Conservation (phyloP, 2,329 filamentous ascomycete species). For the Waltergamsia citrina region DNA sequence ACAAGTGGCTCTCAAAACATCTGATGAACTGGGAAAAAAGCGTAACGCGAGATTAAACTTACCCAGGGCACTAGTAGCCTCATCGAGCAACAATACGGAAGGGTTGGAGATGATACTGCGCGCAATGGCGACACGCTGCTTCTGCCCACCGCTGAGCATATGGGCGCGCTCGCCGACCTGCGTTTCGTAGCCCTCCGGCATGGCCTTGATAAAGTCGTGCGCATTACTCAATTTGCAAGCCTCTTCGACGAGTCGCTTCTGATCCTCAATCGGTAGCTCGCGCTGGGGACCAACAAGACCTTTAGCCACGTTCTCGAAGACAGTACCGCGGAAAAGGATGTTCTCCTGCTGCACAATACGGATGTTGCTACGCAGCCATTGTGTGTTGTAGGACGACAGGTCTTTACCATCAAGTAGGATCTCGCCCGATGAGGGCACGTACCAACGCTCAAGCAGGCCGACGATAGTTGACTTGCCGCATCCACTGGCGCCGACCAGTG, state of each 20-base stretch:
- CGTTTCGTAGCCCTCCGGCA: no score
- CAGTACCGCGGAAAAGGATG: conserved; percentile 79
- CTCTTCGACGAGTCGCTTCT: no score
- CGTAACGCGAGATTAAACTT: not conserved
- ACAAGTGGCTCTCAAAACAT: no score
- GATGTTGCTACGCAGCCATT: conserved; percentile 88
- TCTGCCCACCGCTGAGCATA: no score
- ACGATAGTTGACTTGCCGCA: conserved; percentile 67
- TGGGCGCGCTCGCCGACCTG: no score
- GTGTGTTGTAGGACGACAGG: conserved; percentile 71
- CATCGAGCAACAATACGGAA: no score
- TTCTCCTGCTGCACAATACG: conserved; percentile 90
- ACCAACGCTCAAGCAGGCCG: conserved; percentile 3
- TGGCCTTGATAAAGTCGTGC: no score
- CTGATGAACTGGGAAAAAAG: no score
- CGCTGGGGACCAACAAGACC: conserved; percentile 78
- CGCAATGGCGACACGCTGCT: no score
- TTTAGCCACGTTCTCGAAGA: conserved; percentile 82
- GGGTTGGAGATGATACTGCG: no score
- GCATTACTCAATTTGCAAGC: no score
- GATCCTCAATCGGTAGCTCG: conserved; percentile 51
- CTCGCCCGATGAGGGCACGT: conserved; percentile 13
- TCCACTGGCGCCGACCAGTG: conserved; percentile 87
- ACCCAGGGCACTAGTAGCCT: not conserved
- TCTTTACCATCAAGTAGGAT: conserved; percentile 16